Evolutionary conservation across 306 rosid genomes (phyloP), one percentile per base, ranked within the genome.

Genomic region (Quercus suber): DNA sequence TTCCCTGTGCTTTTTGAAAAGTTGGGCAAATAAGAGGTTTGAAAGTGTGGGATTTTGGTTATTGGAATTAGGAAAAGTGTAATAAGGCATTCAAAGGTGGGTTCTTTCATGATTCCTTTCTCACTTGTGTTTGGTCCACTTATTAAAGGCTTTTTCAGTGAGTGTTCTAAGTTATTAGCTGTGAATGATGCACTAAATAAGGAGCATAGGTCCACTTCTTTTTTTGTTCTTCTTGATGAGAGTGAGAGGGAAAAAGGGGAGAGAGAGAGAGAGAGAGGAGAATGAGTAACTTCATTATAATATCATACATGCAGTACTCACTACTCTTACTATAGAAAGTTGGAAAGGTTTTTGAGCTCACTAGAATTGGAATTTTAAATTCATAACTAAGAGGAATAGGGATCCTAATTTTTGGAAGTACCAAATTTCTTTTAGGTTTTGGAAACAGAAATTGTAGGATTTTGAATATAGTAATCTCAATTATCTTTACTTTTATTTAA

Each of bases 21-120:
- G 89, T 83, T 75, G 63, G 71, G 78, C 67, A 87, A 89, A 89
- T 89, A 81, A 61, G 91, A 75, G 94, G 84, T 82, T 85, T 89
- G 88, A 90, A 93, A 86, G 84, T 79, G 86, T 76, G 84, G 82
- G 83, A 23, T 83, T 81, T 59, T 61, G 74, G 84, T 82, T 82
- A 73, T 94, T 86, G 97, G 92, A 89, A 91, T 92, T 88, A 84
- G 95, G 81, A 81, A 94, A 94, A 89, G 88, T 83, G 52, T 49
- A 69, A 79, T 75, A 84, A 37, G 64, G 61, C 78, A 80, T 86
- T 91, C 89, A 91, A 88, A 86, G 84, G 85, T 85, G 88, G 80
- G 75, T 76, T 81, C 80, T 81, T 73, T 82, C 90, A 84, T 84
- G 56, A 86, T 86, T 84, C 87, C 76, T 88, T 86, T 88, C 84